These are phyloP conservation scores for Kodamaea lidongshanica DNA, from an alignment of 805 yeast genomes.

Conservation along the genomic window DNA sequence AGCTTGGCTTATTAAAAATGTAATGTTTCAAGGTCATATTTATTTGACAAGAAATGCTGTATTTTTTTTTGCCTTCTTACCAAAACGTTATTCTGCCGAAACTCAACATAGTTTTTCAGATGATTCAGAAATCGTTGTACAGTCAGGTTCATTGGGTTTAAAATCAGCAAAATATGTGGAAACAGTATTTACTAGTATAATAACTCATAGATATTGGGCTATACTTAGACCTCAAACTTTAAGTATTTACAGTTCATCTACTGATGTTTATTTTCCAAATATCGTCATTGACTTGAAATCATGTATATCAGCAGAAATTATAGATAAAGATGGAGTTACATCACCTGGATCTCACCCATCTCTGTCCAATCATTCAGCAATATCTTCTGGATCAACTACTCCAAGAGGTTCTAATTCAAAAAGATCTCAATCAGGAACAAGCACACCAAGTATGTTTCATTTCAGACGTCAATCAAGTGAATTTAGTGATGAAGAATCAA, in stretches of 20 bases:
- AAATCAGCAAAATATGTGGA: slow-evolving; percentile 36
- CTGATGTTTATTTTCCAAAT: slow-evolving; percentile 80
- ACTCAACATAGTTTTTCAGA: slow-evolving; percentile 16
- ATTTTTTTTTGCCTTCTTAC: slow-evolving; percentile 74
- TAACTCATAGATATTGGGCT: slow-evolving; percentile 68
- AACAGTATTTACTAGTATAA: slow-evolving; percentile 25
- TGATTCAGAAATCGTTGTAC: slow-evolving; percentile 23
- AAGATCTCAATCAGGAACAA: slow-evolving; percentile 1
- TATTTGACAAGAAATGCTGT: slow-evolving; percentile 61
- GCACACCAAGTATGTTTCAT: slow-evolving; percentile 8
- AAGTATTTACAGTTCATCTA: slow-evolving; percentile 60
- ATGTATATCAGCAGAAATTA: slow-evolving; percentile 55
- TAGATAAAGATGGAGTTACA: slow-evolving; percentile 18
- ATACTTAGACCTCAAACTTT: slow-evolving; percentile 64
- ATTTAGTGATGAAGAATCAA: slow-evolving; percentile 16
- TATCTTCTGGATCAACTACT: slow-evolving; percentile 1
- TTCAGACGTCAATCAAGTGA: slow-evolving; percentile 4
- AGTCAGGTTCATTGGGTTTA: slow-evolving; percentile 34
- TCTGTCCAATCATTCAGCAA: neutral
- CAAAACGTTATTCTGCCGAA: slow-evolving; percentile 30
- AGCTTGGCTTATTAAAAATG: slow-evolving; percentile 79
- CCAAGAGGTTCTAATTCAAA: slow-evolving; percentile 2
- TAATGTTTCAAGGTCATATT: slow-evolving; percentile 78
- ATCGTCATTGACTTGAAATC: slow-evolving; percentile 65
- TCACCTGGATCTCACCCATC: neutral